Evolutionary conservation across 2,329 filamentous ascomycete species (phyloP), one percentile per base, ranked within the genome.

Genomic region (Exophiala sp.): DNA sequence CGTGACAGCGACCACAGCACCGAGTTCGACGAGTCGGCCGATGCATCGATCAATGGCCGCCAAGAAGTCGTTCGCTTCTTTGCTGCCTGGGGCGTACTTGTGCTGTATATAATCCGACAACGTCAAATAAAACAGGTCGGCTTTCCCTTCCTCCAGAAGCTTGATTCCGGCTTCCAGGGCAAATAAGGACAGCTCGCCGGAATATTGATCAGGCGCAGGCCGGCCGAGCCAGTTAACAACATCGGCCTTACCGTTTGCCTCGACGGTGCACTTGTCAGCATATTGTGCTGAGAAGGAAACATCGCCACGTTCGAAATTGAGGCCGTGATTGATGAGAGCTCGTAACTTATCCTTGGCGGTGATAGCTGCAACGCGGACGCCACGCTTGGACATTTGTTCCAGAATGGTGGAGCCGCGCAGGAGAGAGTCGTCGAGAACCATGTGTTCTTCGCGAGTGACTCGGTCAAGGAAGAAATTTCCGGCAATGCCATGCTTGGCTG

Each of bases 101-200:
- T 76, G 73, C 60, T 75, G 73, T n/a, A 76, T 65, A 47, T 67
- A 76, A 55, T 76, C 73, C 2, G 73, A 75, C 1, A 76, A 61
- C 0, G 73, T 76, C 42, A 76, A 61, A 47, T 76, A 76, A 35
- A 75, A 64, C 21, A 76, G 55, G 44, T 76, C 73, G 0, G 71
- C 69, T 10, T 66, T 61, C 7, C 62, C 53, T 48, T 75, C 73
- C 42, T 71, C 60, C 2, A 76, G 60, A 2, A 76, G 52, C 53
- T 73, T 74, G 36, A 75, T 57, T 2, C 74, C 74, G 2, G 72
- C 71, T 53, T 75, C 72, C 7, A 76, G 66, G 2, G 75, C 73
- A 51, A 68, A 75, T 20, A 76, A 54, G 1, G 73, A 75, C 29
- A 76, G 58, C n/a, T 74, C 72, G 1, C 67, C 72, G 1, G 71